Evolutionary conservation across 495 filamentous ascomycete species (phyloP).

Genomic region (Talaromyces stipitatus): DNA sequence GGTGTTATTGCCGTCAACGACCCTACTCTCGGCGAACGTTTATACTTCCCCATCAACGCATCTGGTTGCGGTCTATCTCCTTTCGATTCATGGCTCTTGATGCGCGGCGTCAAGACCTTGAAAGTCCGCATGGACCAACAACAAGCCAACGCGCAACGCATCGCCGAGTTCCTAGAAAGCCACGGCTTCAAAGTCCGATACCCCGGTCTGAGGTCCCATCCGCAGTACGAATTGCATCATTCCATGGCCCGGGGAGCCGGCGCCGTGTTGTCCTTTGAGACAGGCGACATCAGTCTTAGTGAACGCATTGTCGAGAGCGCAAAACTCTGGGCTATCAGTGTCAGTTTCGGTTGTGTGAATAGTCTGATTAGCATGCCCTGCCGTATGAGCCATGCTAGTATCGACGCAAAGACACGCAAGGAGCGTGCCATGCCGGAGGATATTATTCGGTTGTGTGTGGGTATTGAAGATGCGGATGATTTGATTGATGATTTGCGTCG

Average conservation of each 20-base stretch:
- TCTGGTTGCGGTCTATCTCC: slow-evolving; percentile 90
- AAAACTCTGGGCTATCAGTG: slow-evolving; percentile 86
- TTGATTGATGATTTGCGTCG: slow-evolving; percentile 86
- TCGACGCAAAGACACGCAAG: slow-evolving; percentile 84
- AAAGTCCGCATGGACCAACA: slow-evolving; percentile 98
- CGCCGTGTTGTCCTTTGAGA: slow-evolving; percentile 93
- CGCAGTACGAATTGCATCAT: slow-evolving; percentile 93
- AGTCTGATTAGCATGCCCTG: slow-evolving; percentile 98
- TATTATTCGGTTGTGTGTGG: slow-evolving; percentile 89
- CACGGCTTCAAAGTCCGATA: slow-evolving; percentile 94
- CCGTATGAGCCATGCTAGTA: slow-evolving; percentile 98
- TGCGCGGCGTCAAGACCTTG: slow-evolving; percentile 91
- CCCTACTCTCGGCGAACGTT: slow-evolving; percentile 67
- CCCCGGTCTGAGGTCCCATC: slow-evolving; percentile 86
- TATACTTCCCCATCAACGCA: slow-evolving; percentile 94
- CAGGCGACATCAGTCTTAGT: slow-evolving; percentile 69
- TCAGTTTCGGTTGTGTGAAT: slow-evolving; percentile 97
- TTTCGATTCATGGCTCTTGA: slow-evolving; percentile 90
- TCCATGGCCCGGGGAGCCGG: slow-evolving; percentile 90
- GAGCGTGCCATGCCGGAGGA: slow-evolving; percentile 94
- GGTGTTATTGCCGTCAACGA: slow-evolving; percentile 90
- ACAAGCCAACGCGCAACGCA: slow-evolving; percentile 80
- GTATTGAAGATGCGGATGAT: slow-evolving; percentile 91
- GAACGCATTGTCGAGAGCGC: slow-evolving; percentile 93
- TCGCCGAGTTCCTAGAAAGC: slow-evolving; percentile 85